These are phyloP conservation scores for Speleostelium caveatum DNA, from an alignment of 78 protist species.

Conservation along the genomic window DNA sequence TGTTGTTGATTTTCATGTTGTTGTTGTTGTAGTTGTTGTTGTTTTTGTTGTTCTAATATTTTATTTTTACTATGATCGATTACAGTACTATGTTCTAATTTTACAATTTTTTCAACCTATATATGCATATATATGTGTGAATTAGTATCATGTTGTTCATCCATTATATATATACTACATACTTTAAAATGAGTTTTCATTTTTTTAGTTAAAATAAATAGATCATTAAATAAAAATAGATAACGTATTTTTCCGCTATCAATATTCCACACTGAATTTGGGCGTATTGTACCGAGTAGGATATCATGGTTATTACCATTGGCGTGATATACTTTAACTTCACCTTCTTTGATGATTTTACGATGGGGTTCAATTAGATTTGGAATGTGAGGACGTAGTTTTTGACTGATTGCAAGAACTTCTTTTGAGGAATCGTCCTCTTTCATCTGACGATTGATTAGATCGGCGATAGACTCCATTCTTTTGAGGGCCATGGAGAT, in stretches of 20 bases:
- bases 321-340: conserved; percentile 21
- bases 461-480: conserved; percentile 58
- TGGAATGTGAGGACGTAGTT: conserved; percentile 35
- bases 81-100: conserved; percentile 32
- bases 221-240: conserved; percentile 32
- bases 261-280: background rate
- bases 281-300: conserved; percentile 18
- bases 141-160: conserved; percentile 19
- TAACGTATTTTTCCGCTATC: background rate
- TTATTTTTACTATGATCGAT: conserved; percentile 19
- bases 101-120: conserved; percentile 37
- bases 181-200: conserved; percentile 27
- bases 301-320: conserved; percentile 56
- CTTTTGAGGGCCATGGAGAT: conserved; percentile 21
- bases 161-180: conserved; percentile 9
- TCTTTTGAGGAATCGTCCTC: conserved; percentile 36
- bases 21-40: conserved; percentile 27
- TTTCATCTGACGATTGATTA: conserved; percentile 63
- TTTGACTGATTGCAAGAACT: conserved; percentile 24
- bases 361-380: conserved; percentile 63
- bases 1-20: conserved; percentile 2
- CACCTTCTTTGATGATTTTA: conserved; percentile 63
- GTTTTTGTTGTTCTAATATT: background rate
- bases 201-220: conserved; percentile 41
- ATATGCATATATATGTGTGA: conserved; percentile 12